Conservation (phyloP, 768 basidiomycete species). For the Cyclocybe cylindracea region DNA sequence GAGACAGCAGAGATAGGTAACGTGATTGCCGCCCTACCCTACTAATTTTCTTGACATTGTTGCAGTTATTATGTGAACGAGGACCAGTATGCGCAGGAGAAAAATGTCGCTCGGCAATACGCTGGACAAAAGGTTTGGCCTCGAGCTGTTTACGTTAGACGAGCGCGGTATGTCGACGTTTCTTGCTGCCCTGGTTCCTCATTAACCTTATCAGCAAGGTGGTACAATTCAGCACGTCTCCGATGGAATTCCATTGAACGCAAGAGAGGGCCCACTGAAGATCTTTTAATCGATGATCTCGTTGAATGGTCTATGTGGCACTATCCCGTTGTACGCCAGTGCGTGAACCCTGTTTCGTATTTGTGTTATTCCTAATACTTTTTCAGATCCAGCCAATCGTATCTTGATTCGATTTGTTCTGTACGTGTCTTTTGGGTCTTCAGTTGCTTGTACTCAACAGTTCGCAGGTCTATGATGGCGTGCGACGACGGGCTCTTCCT, state of each 20-base stretch:
- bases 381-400: conserved; percentile 45
- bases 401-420: conserved; percentile 51
- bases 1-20: conserved; percentile 62
- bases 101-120: conserved; percentile 67
- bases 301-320: conserved; percentile 79
- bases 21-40: too few species aligned
- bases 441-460: background rate
- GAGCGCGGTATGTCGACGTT: conserved; percentile 51
- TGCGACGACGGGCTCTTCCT: conserved; percentile 63
- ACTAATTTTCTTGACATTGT: too few species aligned
- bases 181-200: background rate
- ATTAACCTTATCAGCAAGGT: conserved; percentile 32
- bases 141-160: conserved; percentile 64
- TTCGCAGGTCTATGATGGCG: conserved; percentile 65
- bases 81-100: conserved; percentile 59
- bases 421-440: conserved; percentile 29
- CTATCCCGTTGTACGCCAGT: conserved; percentile 60
- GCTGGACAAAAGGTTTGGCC: conserved; percentile 79
- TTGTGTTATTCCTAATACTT: conserved; percentile 23
- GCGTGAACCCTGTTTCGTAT: conserved; percentile 17
- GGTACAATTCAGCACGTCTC: conserved; percentile 66
- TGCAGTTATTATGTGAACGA: conserved; percentile 57
- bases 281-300: conserved; percentile 68
- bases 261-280: conserved; percentile 56
- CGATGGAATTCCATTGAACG: conserved; percentile 78